Evolutionary conservation across 2,329 filamentous ascomycete genomes (phyloP), one percentile per base, ranked within the genome.

Genomic region (Endocalyx cinctus): DNA sequence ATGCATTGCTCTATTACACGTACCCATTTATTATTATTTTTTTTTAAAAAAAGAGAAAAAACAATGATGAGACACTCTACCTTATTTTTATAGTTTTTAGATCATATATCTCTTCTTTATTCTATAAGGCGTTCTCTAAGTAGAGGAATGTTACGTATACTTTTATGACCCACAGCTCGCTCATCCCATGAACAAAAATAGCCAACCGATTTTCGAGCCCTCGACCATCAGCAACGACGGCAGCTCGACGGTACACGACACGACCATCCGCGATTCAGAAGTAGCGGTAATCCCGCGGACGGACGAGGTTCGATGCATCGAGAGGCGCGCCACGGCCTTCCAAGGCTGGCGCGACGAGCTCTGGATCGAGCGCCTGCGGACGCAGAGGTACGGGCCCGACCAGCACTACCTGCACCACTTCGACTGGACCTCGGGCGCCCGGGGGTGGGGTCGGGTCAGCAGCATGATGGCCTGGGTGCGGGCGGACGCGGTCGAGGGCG

Each of bases 351-450:
- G 66, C n/a, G 57, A 63, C 25, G 66, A 74, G 33, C 51, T 72
- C 12, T 75, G 66, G 67, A 46, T 74, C 41, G 72, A 76, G 50
- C 59, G 69, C 4, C 57, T 74, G 31, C 64, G 72, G 20, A 69
- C 69, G 16, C 72, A 75, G 55, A 61, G 66, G 17, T 75, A 75
- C 12, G 48, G 47, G 6, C 51, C 60, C 2, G 61, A 57, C 5
- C 69, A 70, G 2, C 70, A 74, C 51, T 75, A 75, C 50, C 56
- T 54, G 26, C 69, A 73, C 38, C 72, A 76, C 50, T 74, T 69
- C 41, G 72, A 76, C 57, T 75, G 69, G 69, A 69, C 63, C 32
- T 58, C 72, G 17, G 71, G 70, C 39, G 66, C 68, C 42, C 69
- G 64, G 28, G 64, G 60, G 38, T 62, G 59, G 62, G 66, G 63